Base-by-base conservation (phyloP, 1,284 basidiomycete genomes). In the Trametes sp. region DNA sequence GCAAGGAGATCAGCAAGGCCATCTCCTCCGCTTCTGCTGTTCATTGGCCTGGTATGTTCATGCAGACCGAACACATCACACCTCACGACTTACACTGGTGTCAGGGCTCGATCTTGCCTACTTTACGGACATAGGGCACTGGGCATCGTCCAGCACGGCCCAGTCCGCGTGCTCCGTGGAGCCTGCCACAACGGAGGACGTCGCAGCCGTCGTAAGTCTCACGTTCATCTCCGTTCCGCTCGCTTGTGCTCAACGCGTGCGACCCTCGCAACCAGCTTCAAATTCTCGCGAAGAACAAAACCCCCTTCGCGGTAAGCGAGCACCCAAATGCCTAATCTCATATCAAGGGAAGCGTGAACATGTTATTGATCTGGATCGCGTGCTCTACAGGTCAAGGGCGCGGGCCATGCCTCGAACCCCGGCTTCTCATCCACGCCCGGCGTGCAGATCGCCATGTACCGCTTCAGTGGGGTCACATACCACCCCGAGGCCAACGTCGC, bases 381-480 rank as follows among this genome's bases (percentile, higher is more conserved):
- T 24, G 45, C 23, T 1, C 24, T 16, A 11, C 57, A 83, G 78
- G 75, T 85, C 62, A 84, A 84, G 68, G 78, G 81, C 9, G 85
- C 81, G 23, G 84, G 84, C 0, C 84, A 85, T 68, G 66, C 80
- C 0, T 72, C 76, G 9, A 84, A 83, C 65, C 77, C 76, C 1
- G 79, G 79, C 3, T 84, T 82, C 71, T 84, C 82, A 21, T 86
- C 84, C 0, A 84, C 83, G 2, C 65, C 72, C 0, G 84, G 85
- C 21, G 78, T 87, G 11, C 84, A 85, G 36, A 84, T 87, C 65
- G 73, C 78, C 9, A 78, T 87, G 76, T 68, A 68, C 54, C 76
- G 78, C 4, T 81, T 87, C 71, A 76, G 74, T 46, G 68, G 79
- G 19, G 76, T 84, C 24, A 67, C 50, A 0, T 79, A 81, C 62